Evolutionary conservation across 192 early-diverging fungal genomes (phyloP), one percentile per base, ranked within the genome.

Genomic region (Rhizophlyctis rosea): DNA sequence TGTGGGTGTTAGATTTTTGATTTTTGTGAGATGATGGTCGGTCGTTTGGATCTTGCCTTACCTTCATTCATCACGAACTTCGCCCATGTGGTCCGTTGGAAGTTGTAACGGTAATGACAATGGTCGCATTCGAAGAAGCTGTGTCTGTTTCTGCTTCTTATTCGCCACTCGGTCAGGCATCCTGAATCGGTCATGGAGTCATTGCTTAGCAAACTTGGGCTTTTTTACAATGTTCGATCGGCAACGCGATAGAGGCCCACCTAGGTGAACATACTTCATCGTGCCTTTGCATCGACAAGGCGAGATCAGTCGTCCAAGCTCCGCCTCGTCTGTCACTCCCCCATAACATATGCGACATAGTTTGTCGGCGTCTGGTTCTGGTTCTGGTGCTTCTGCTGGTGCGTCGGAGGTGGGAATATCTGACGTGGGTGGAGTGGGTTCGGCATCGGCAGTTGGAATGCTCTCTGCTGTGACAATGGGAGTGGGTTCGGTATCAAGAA

Each of bases 81-180:
- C 1, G 82, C 82, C 59, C 75, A 74, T 48, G 65, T 75, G 5
- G 80, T 84, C 25, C 82, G 69, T 31, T 71, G 66, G 62, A 85
- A 85, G 3, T 67, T 63, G 44, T 82, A 85, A 21, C 70, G 54
- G 34, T 85, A 85, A 57, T 77, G 74, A 64, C 82, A 85, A 21
- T 81, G 79, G 51, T 85, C 82, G 52, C 82, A 85, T 57, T 85
- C 72, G 67, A 75, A 84, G 54, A 75, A 84, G 48, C 81, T 83
- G 48, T 78, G 68, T 13, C 62, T 70, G 52, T 84, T 85, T 14
- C 68, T 68, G 34, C 76, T 77, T 48, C 59, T 68, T 36, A 55
- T 48, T 61, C 82, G 52, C 82, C 82, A 85, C 16, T 73, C 69
- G 64, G 85, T 85, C 64, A 85, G 49, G 57, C 82, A 85, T 54